Evolutionary conservation across 1,284 basidiomycete species (phyloP).

Genomic region (Ceratorhiza oryzae-sativae): DNA sequence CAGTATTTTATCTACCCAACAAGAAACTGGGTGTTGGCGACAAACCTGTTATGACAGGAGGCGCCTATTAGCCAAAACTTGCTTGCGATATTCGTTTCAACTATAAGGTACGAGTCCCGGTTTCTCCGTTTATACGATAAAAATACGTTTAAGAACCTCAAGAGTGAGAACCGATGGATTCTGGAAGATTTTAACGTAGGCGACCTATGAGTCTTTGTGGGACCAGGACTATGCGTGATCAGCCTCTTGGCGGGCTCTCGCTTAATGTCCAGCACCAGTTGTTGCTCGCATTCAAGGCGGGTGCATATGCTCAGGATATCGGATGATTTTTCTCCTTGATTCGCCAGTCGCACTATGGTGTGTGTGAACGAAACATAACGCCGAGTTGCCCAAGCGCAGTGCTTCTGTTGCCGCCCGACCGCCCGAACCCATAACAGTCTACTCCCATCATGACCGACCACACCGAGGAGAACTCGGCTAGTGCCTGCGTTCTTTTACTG

Average conservation of each 20-base stretch:
- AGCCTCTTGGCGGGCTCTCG: neutral
- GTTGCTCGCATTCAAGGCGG: neutral
- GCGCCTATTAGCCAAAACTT: no score
- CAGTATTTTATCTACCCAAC: no score
- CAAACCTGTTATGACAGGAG: no score
- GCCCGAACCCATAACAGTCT: neutral
- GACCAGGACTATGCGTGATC: neutral
- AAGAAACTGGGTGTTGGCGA: no score
- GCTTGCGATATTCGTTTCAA: no score
- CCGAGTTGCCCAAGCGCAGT: conserved; percentile 21
- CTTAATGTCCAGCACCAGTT: neutral
- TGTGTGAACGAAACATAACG: neutral
- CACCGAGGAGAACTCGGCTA: neutral
- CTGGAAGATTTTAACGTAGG: no score
- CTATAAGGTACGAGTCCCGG: no score
- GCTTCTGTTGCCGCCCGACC: conserved; percentile 11
- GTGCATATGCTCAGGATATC: conserved; percentile 5
- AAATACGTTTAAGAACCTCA: no score
- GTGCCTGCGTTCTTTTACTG: neutral
- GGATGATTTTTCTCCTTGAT: neutral
- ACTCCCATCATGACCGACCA: neutral
- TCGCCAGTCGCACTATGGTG: neutral
- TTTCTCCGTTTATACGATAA: no score
- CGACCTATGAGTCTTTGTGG: neutral
- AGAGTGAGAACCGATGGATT: no score